phyloP scores from a whole-genome alignment of 371 early-diverging fungal species.

The Enterocytospora artemiae region DNA sequence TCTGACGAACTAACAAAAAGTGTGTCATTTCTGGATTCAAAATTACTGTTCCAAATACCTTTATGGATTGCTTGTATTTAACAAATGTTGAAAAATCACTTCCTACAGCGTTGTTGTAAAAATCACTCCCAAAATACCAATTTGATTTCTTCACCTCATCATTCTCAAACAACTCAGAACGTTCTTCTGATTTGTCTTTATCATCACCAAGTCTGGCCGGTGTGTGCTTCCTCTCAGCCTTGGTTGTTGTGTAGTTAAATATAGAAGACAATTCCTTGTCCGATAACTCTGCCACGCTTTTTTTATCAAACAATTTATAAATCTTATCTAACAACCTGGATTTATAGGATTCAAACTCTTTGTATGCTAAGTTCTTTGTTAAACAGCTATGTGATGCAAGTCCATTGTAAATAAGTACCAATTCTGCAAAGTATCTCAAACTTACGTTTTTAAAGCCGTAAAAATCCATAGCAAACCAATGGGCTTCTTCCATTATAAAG shows the following conservation, averaged over 20 bases:
- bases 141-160: not conserved
- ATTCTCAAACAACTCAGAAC: not conserved
- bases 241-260: too few species aligned
- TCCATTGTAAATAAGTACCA: slow-evolving; percentile 42
- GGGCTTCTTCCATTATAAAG: slow-evolving; percentile 96
- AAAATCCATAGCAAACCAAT: slow-evolving; percentile 98
- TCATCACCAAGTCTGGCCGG: too few species aligned
- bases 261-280: not conserved
- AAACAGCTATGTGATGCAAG: slow-evolving; percentile 63
- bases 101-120: slow-evolving; percentile 8
- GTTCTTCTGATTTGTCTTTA: not conserved
- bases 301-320: too few species aligned
- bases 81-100: slow-evolving; percentile 64
- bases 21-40: slow-evolving; percentile 69
- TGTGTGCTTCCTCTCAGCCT: too few species aligned
- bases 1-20: slow-evolving; percentile 74
- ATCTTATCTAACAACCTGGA: too few species aligned
- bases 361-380: too few species aligned
- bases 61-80: slow-evolving; percentile 85
- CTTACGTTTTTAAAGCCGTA: slow-evolving; percentile 65
- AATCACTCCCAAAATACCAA: not conserved
- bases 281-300: too few species aligned
- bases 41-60: slow-evolving; percentile 95
- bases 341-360: too few species aligned
- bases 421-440: slow-evolving; percentile 53